phyloP scores from a whole-genome alignment of 1,139 yeast genomes.

The Kodamaea anthophila region DNA sequence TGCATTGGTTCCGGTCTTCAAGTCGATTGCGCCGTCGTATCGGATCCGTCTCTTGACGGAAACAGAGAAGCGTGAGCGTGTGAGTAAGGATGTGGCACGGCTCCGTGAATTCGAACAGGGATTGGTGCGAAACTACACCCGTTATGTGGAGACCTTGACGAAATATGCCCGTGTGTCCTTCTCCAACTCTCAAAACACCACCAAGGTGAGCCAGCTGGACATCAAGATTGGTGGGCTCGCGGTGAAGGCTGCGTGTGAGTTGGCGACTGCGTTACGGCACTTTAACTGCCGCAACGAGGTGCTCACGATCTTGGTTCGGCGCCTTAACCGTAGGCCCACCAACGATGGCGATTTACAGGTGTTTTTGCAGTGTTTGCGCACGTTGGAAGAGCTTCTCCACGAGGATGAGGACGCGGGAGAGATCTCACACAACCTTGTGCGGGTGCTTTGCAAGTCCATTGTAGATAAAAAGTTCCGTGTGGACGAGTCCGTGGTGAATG shows the following conservation, averaged over 20 bases:
- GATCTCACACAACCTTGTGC: conserved; percentile 66
- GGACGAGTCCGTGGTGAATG: conserved; percentile 75
- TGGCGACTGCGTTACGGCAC: conserved; percentile 58
- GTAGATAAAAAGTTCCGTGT: conserved; percentile 72
- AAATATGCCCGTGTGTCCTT: conserved; percentile 34
- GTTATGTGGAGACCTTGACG: conserved; percentile 56
- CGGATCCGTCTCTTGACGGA: conserved; percentile 79
- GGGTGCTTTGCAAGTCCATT: conserved; percentile 61
- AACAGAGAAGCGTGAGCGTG: conserved; percentile 73
- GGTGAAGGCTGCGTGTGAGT: conserved; percentile 73
- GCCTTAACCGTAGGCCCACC: conserved; percentile 53
- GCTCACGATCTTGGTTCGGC: conserved; percentile 57
- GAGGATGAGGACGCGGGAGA: conserved; percentile 78
- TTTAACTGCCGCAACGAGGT: conserved; percentile 79
- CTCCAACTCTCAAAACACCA: conserved; percentile 36
- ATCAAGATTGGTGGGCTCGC: conserved; percentile 53
- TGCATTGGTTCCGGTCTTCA: conserved; percentile 80
- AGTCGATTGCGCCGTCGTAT: conserved; percentile 82
- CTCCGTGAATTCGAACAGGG: conserved; percentile 76
- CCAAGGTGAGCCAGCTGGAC: conserved; percentile 30
- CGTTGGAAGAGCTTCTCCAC: conserved; percentile 56
- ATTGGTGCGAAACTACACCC: conserved; percentile 61
- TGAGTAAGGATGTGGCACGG: conserved; percentile 72
- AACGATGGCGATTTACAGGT: conserved; percentile 40
- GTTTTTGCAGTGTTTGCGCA: conserved; percentile 56